phyloP scores from a whole-genome alignment of 2,329 filamentous ascomycete species.

The Remersonia thermophila region DNA sequence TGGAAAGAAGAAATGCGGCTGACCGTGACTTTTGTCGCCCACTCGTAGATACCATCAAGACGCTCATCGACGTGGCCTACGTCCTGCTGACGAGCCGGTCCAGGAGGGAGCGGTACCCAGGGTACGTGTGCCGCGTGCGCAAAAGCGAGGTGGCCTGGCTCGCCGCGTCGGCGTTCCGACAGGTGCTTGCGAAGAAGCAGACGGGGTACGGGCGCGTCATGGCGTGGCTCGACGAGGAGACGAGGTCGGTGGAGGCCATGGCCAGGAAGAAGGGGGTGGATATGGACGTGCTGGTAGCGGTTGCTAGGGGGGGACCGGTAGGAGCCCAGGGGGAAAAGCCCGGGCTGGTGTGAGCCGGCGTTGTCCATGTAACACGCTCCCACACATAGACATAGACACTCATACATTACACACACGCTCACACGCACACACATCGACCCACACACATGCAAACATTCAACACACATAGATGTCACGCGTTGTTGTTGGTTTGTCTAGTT shows the following conservation, averaged over 20 bases:
- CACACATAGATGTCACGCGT: too few species aligned
- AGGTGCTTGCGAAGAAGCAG: constrained; percentile 59
- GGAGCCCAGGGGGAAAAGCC: too few species aligned
- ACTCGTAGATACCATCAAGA: constrained; percentile 47
- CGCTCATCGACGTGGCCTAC: constrained; percentile 52
- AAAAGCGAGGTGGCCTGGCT: constrained; percentile 50
- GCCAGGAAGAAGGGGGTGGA: too few species aligned
- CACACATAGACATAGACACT: too few species aligned
- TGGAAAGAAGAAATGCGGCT: constrained; percentile 2
- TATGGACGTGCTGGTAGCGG: too few species aligned
- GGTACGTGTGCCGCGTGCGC: constrained; percentile 47
- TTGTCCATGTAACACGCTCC: too few species aligned
- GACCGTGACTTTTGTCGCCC: background rate
- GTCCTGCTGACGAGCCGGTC: constrained; percentile 48
- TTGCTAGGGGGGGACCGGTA: too few species aligned
- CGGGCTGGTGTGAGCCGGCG: too few species aligned
- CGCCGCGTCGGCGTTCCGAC: constrained; percentile 55
- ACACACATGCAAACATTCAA: too few species aligned
- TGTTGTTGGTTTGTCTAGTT: too few species aligned
- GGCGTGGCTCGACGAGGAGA: constrained; percentile 50
- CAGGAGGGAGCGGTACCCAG: constrained; percentile 32
- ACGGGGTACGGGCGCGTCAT: constrained; percentile 53
- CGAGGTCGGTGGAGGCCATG: constrained; percentile 6
- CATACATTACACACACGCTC: too few species aligned
- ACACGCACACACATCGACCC: too few species aligned